Evolutionary conservation across 2,329 filamentous ascomycete species (phyloP), one percentile per base, ranked within the genome.

Genomic region (Malbranchea zuffiana): DNA sequence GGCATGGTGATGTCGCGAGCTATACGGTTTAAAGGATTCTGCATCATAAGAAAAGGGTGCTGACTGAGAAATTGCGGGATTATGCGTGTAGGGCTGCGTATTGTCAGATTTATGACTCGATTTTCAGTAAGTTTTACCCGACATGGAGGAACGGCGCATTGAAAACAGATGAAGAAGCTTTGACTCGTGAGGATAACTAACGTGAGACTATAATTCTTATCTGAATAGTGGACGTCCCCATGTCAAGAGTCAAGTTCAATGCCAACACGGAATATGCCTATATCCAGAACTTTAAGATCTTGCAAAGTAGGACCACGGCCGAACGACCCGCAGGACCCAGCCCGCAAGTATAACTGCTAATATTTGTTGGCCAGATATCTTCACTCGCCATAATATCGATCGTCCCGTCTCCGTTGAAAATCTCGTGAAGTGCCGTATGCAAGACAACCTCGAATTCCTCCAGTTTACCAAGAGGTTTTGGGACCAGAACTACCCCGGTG

Each of bases 401-500:
- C 86, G 86, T 59, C 80, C 82, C 18, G 79, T 98, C 51, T 85
- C 85, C 42, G 85, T 96, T 58, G 78, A 94, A 61, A 70, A 74
- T 41, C 78, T 98, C 42, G 76, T 90, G 53, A 98, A 96, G 65
- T 98, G 90, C 72, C 95, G 94, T 71, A 98, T 98, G 88, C 90
- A 98, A 72, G 90, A 98, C 64, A 98, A 98, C 68, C 82, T 98
- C 52, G 90, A 96, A 59, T 98, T 98, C 61, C 71, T 98, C 43
- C 90, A 98, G 67, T 98, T 86, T 82, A 80, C 80, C 42, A 98
- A 98, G 74, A 72, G 74, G 50, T 95, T 86, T 69, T 98, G 90
- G 90, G 90, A 98, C 56, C 84, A 95, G 59, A 86, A 95, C 71
- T 98, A 84, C 65, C 90, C 90, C 5, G 90, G 90, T 42, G 86